Base-by-base conservation (phyloP, 2,329 filamentous ascomycete species). In the Alternaria metachromatica region DNA sequence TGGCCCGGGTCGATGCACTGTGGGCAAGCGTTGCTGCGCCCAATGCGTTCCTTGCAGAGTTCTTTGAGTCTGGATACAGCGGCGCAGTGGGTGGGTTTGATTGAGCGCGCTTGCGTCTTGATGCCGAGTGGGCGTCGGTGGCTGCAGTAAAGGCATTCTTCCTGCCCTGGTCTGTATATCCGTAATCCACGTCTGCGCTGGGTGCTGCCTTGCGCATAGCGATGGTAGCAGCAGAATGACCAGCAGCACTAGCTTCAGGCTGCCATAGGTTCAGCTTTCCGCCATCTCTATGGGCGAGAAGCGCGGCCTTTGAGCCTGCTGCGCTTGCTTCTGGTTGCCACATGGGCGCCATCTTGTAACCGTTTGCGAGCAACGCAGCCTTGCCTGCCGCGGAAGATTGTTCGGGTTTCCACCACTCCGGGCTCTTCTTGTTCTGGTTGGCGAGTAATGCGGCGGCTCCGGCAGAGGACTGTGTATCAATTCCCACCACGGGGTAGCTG, bases 401-500 rank as follows among this genome's bases (percentile, higher is more conserved):
- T 66, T 88, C 85, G 18, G 90, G 88, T 74, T 87, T 90, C 89
- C 89, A 92, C 76, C 84, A 83, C 76, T 92, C 86, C 55, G 89
- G 83, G 3, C 87, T 78, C 74, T 88, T 92, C 70, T 88, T 88
- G 74, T 88, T 92, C 53, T 88, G 85, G 84, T 92, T 92, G 55
- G 92, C 92, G 49, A 95, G 83, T 55, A 86, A 87, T 44, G 92
- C 92, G 58, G 93, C 93, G 59, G 91, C 88, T 68, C 90, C 87
- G 64, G 92, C 92, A 60, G 92, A 92, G 55, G 84, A 80, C 45
- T 80, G 82, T 50, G 83, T 80, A 60, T 83, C 77, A 55, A 93
- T 84, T 41, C 92, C 90, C 61, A 85, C 78, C 10, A 90, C 89
- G 12, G 92, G 92, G 72, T 86, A 95, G 73, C 90, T 92, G 41